Evolutionary conservation across 2,329 filamentous ascomycete species (phyloP).

Genomic region (Fonsecaea multimorphosa): DNA sequence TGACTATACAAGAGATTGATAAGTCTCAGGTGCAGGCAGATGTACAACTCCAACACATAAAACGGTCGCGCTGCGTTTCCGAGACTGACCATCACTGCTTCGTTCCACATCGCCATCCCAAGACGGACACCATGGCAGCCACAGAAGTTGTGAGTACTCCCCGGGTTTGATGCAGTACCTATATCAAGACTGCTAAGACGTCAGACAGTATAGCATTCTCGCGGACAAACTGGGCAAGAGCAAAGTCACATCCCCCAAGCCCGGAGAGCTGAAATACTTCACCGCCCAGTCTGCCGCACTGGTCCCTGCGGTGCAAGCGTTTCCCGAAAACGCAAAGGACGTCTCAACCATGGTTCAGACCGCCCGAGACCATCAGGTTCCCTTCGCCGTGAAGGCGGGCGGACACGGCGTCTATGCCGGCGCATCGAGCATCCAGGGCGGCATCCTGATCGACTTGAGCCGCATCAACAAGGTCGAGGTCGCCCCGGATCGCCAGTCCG

Average conservation of each 20-base stretch:
- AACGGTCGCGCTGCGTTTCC: neutral
- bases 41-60: neutral
- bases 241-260: neutral
- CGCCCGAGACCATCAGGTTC: neutral
- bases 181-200: neutral
- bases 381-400: neutral
- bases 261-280: slow-evolving; percentile 2
- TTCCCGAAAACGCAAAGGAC: neutral
- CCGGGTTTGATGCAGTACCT: neutral
- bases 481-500: neutral
- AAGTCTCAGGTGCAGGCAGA: neutral
- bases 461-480: neutral
- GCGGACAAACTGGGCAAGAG: neutral
- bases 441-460: neutral
- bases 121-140: neutral
- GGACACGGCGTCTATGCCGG: neutral
- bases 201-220: neutral
- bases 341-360: neutral
- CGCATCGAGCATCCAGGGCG: neutral
- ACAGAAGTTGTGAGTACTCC: neutral
- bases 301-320: neutral
- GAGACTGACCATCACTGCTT: neutral
- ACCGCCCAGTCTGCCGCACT: neutral
- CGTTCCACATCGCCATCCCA: neutral
- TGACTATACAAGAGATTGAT: neutral